Evolutionary conservation across 176 grass and related monocot genomes (phyloP).

Genomic region (bread wheat (Triticum aestivum)): DNA sequence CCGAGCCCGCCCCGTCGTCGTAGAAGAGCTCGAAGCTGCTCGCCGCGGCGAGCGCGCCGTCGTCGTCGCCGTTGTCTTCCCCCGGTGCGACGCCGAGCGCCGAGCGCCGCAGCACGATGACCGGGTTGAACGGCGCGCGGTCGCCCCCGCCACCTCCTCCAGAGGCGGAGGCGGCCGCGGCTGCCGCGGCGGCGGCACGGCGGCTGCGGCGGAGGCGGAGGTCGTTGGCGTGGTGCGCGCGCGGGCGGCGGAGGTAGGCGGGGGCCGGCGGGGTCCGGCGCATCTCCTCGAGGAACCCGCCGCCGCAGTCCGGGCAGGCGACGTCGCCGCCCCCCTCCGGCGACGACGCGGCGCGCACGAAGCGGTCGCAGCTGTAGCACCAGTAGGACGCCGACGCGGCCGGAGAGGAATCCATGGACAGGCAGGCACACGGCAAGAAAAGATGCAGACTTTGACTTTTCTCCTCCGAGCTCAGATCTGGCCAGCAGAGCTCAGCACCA

Average conservation of each 20-base stretch:
- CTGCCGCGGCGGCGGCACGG: not conserved
- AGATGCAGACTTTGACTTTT: not conserved
- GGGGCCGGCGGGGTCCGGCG: slow-evolving; percentile 3
- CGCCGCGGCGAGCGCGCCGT: not conserved
- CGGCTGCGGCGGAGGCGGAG: slow-evolving; percentile 47
- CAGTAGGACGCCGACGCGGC: slow-evolving; percentile 58
- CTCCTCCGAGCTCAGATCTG: slow-evolving; percentile 27
- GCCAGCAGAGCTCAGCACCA: too few species aligned
- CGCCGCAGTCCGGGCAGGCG: slow-evolving; percentile 73
- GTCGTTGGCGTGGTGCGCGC: slow-evolving; percentile 42
- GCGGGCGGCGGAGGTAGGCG: slow-evolving; percentile 30
- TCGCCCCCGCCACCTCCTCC: not conserved
- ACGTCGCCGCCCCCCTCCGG: slow-evolving; percentile 31
- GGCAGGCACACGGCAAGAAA: not conserved
- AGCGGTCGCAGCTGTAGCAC: slow-evolving; percentile 95
- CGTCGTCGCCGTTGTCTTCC: not conserved
- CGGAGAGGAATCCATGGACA: slow-evolving; percentile 26
- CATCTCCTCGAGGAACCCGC: slow-evolving; percentile 97
- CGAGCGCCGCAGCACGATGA: slow-evolving; percentile 80
- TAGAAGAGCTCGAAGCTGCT: slow-evolving; percentile 94
- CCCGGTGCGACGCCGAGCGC: not conserved
- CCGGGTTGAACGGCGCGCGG: slow-evolving; percentile 84
- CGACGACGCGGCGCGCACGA: slow-evolving; percentile 52
- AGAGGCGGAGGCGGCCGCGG: not conserved
- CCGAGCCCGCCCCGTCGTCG: slow-evolving; percentile 81